phyloP scores from a whole-genome alignment of 2,329 filamentous ascomycete genomes.

The Xylaria polymorpha region DNA sequence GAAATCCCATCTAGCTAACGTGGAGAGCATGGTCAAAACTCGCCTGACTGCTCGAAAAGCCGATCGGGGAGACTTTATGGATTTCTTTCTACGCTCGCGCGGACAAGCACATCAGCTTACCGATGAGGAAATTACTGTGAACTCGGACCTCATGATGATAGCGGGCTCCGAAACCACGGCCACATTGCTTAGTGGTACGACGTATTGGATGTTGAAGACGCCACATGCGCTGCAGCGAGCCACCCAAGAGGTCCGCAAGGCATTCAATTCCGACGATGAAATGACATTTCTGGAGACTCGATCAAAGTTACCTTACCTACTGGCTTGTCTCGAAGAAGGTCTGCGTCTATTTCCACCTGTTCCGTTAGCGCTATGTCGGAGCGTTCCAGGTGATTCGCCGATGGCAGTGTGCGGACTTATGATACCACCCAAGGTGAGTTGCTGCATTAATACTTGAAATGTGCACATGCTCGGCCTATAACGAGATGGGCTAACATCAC shows the following conservation, averaged over 20 bases:
- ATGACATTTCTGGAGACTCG: slow-evolving; percentile 53
- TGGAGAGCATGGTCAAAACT: slow-evolving; percentile 38
- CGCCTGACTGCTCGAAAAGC: slow-evolving; percentile 42
- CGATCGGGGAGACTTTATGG: slow-evolving; percentile 48
- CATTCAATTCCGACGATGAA: slow-evolving; percentile 58
- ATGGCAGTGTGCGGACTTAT: slow-evolving; percentile 18
- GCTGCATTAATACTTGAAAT: background rate
- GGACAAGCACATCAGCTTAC: slow-evolving; percentile 46
- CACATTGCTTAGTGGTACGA: slow-evolving; percentile 43
- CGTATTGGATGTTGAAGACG: slow-evolving; percentile 48
- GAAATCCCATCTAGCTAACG: slow-evolving; percentile 42
- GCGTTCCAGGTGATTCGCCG: slow-evolving; percentile 17
- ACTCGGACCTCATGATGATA: slow-evolving; percentile 49
- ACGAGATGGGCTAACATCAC: slow-evolving; percentile 12
- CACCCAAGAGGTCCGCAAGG: slow-evolving; percentile 56
- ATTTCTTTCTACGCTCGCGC: slow-evolving; percentile 48
- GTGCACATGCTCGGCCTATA: background rate
- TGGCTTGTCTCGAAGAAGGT: slow-evolving; percentile 44
- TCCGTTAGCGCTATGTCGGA: slow-evolving; percentile 25
- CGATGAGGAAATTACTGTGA: slow-evolving; percentile 47
- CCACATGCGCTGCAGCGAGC: slow-evolving; percentile 44
- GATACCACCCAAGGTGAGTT: slow-evolving; percentile 37
- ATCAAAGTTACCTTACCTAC: slow-evolving; percentile 40
- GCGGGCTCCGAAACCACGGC: slow-evolving; percentile 49
- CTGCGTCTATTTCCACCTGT: slow-evolving; percentile 44